Conservation (phyloP, 2,329 filamentous ascomycete genomes). For the Colletotrichum trifolii region DNA sequence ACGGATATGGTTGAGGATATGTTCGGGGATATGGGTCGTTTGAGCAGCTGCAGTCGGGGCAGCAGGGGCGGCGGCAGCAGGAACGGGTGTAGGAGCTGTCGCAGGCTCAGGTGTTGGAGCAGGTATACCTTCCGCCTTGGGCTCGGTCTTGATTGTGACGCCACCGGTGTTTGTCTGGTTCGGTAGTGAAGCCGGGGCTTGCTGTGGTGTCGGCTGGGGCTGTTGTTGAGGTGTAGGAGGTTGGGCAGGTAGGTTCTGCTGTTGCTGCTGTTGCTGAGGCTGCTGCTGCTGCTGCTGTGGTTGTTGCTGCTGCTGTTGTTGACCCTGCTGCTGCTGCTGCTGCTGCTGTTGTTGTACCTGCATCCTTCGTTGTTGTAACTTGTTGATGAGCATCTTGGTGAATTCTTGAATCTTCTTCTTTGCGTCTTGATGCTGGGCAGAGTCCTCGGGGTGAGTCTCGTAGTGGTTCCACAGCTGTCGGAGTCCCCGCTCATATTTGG, state of each 20-base stretch:
- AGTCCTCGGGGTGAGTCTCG: constrained; percentile 59
- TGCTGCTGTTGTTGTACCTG: constrained; percentile 49
- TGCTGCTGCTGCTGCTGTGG: constrained; percentile 8
- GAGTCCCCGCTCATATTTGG: constrained; percentile 69
- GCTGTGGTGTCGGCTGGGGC: constrained; percentile 36
- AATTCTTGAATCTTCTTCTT: constrained; percentile 71
- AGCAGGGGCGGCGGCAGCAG: constrained; percentile 21
- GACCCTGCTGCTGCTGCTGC: constrained; percentile 42
- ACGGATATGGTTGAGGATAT: constrained; percentile 59
- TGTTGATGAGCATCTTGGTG: constrained; percentile 65
- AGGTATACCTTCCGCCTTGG: constrained; percentile 23
- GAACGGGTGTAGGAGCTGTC: constrained; percentile 15
- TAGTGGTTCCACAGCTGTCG: constrained; percentile 64
- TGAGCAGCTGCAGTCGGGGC: constrained; percentile 37
- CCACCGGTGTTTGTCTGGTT: constrained; percentile 19
- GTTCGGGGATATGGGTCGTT: constrained; percentile 51
- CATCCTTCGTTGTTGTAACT: constrained; percentile 55
- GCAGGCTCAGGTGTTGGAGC: constrained; percentile 30
- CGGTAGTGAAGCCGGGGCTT: constrained; percentile 26
- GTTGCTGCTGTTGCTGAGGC: constrained; percentile 17
- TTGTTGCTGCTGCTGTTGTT: constrained; percentile 29
- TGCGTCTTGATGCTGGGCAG: constrained; percentile 60
- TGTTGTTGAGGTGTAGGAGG: constrained; percentile 40
- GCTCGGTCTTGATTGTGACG: constrained; percentile 30
- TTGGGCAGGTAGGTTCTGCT: constrained; percentile 31